Base-by-base conservation (phyloP, 768 basidiomycete species). In the Rhodotorula taiwanensis region DNA sequence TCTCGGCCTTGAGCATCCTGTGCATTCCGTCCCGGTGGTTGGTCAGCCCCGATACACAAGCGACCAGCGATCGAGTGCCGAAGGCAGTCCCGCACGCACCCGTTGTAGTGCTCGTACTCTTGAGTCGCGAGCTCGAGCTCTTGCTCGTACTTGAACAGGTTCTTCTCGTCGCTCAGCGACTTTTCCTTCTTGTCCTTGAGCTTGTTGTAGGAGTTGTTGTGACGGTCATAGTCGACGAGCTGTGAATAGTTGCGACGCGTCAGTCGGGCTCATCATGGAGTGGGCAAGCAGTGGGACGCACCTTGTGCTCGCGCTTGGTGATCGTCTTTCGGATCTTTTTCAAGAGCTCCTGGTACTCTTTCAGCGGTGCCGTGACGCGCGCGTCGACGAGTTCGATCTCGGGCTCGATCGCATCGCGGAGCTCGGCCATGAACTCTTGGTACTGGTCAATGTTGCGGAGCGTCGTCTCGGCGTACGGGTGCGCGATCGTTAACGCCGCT, bases 281-380 rank as follows among this genome's bases (percentile, higher is more conserved):
- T 27, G 18, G 4, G 45, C 6, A 11, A 11, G 14, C 5, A 20
- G 10, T 11, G 30, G 23, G n/a, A 64, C 79, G 54, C 57, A 87
- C 88, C 81, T 99, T 99, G 77, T 99, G 95, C 36, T 98, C 91
- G 42, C 95, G 83, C 79, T 99, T 99, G 11, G 87, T 89, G 72
- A 95, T 89, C 23, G 83, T 90, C 81, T 98, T 99, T 72, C 93
- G 79, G 72, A 97, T 89, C 67, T 81, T 77, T 79, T 94, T 98
- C 78, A 93, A 79, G 62, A 95, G 80, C 1, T 81, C 80, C 74
- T 91, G 86, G 33, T 95, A 80, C 75, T 99, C 95, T 78, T 89
- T 98, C 51, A 85, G 81, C 14, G 95, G 95, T 0, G 82, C 86
- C 43, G 86, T 76, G 58, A 99, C 83, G 67, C 93, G 81, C 65